Evolutionary conservation across 768 basidiomycete species (phyloP), one percentile per base, ranked within the genome.

Genomic region (Crucibulum laeve): DNA sequence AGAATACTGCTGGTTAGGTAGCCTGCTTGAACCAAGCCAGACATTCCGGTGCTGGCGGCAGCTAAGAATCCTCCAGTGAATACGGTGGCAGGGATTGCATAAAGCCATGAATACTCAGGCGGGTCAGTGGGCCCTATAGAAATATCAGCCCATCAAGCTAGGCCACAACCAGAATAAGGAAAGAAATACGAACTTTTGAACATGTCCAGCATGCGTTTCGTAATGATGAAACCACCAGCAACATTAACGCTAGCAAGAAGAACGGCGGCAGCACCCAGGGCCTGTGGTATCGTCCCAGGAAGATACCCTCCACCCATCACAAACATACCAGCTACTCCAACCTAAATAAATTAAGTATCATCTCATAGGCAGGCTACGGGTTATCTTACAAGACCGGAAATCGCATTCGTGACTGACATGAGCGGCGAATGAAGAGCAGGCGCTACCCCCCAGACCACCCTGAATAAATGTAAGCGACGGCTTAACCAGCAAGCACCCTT

Each of bases 161-260:
- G 14, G 24, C 24, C 30, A 14, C 26, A 42, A 15, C 10, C 40
- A 37, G 18, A 10, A 21, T 17, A 11, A 42, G 26, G 22, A 41
- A 3, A 22, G 37, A 19, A 35, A 3, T 6, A 41, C 74, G 49
- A 60, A 86, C 91, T 82, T 65, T 87, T 88, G 63, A 93, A 93
- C 84, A 93, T 90, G 56, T 92, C 88, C 47, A 93, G 68, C 91
- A 93, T 93, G 33, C 90, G 82, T 62, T 91, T 91, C 18, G 89
- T 91, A 53, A 92, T 84, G 28, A 90, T 82, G 54, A 91, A 92
- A 34, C 91, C 91, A 40, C 91, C 91, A 25, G 86, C 80, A 42
- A 93, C 89, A 55, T 93, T 93, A 47, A 93, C 78, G 46, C 87
- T 87, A 18, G 91, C 91, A 24, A 93, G 67, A 40, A 93, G 76